Evolutionary conservation across 177 flowering plant species (phyloP), one percentile per base, ranked within the genome.

Genomic region (Telopea speciosissima): DNA sequence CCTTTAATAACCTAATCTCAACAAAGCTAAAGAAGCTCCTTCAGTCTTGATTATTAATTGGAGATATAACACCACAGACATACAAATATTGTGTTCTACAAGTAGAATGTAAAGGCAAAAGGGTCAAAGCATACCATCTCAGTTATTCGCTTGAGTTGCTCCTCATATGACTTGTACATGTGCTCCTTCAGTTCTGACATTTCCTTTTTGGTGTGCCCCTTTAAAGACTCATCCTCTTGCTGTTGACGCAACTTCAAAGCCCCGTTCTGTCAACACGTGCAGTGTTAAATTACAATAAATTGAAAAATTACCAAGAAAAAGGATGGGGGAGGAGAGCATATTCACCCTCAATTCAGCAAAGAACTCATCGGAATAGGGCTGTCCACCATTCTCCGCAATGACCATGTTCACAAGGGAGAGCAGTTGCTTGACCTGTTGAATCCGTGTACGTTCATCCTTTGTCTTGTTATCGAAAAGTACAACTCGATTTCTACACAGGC

Each of bases 381-480:
- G 82, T 59, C 99, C 95, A 75, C 81, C 87, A 78, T 88, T 92
- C 66, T 82, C 83, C 8, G 31, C 69, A 1, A 82, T 62, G 23
- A 94, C 89, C 59, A 21, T 42, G 65, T 88, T 79, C 8, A 94
- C 89, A 65, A 87, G 88, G 63, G 81, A 77, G 22, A 89, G 82
- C 73, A 94, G 90, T 68, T 85, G 25, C 58, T 85, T 80, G 62
- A 88, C 77, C 78, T 94, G 99, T 36, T 77, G 75, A 22, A 3
- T 71, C 70, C 66, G 82, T 81, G 81, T 87, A 3, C 0, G 17
- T 70, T 79, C 78, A 77, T 90, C 87, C 75, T 81, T 86, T 14
- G 95, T 87, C 78, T 82, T 89, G 82, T 94, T 94, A 78, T 94
- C 88, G 70, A 92, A 89, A 68, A 94, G 88, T 33, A 90, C 85